Evolutionary conservation across 2,329 filamentous ascomycete species (phyloP).

Genomic region (Aurifilum marmelostoma): DNA sequence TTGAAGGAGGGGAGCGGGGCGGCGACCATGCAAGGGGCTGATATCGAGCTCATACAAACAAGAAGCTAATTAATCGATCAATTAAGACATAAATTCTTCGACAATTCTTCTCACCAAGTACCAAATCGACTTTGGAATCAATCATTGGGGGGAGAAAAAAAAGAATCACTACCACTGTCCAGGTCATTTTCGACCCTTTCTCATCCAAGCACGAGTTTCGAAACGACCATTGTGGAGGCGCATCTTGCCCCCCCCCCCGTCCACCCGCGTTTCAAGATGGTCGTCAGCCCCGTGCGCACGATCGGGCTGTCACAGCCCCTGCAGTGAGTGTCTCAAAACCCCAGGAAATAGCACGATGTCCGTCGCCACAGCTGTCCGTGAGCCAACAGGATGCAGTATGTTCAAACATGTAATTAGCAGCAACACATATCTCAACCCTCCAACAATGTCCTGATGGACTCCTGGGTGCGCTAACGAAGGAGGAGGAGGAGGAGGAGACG

Average conservation of each 20-base stretch:
- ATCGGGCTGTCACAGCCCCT: background rate
- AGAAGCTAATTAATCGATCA: too few species aligned
- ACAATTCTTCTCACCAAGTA: too few species aligned
- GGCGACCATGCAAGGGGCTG: background rate
- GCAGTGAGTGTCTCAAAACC: slow-evolving; percentile 21
- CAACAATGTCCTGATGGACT: too few species aligned
- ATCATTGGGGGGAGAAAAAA: too few species aligned
- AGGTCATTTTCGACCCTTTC: too few species aligned
- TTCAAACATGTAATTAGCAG: too few species aligned
- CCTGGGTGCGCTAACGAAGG: too few species aligned
- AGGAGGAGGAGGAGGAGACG: background rate
- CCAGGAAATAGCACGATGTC: slow-evolving; percentile 19
- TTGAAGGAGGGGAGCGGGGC: too few species aligned
- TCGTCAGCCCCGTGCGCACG: background rate
- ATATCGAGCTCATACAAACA: background rate
- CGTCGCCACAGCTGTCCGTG: slow-evolving; percentile 11
- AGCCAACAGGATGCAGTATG: background rate
- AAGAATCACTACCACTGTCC: too few species aligned
- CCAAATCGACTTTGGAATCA: background rate
- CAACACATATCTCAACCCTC: background rate
- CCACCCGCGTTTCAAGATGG: background rate
- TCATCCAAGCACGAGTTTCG: background rate
- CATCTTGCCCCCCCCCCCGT: background rate
- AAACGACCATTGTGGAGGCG: background rate
- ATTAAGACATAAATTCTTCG: too few species aligned